Conservation (phyloP, 495 filamentous ascomycete species). For the Usnea hakonensis region DNA sequence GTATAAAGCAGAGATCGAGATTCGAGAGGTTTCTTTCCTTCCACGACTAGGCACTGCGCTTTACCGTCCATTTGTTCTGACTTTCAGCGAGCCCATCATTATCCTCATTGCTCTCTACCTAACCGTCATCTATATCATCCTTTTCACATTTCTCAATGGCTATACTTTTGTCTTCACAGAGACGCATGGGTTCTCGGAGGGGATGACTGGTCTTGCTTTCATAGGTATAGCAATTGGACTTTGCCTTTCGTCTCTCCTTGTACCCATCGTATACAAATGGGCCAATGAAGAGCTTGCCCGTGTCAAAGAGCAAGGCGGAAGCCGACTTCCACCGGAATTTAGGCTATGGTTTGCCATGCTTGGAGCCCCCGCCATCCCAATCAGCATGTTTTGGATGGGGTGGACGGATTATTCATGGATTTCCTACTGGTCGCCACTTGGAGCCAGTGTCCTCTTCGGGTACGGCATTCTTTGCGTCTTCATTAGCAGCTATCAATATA, state of each 20-base stretch:
- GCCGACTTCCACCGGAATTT: slow-evolving; percentile 45
- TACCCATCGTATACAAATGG: slow-evolving; percentile 48
- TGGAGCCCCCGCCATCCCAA: slow-evolving; percentile 47
- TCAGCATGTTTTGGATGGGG: slow-evolving; percentile 56
- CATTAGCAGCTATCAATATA: slow-evolving; percentile 47
- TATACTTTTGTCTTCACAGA: slow-evolving; percentile 58
- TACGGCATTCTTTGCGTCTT: slow-evolving; percentile 48
- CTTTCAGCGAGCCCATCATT: slow-evolving; percentile 42
- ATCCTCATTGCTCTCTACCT: slow-evolving; percentile 52
- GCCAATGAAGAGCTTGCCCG: slow-evolving; percentile 43
- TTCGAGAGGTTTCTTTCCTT: slow-evolving; percentile 31
- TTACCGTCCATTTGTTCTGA: slow-evolving; percentile 40
- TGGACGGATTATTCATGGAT: slow-evolving; percentile 46
- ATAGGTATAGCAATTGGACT: slow-evolving; percentile 51
- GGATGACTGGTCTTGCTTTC: slow-evolving; percentile 51
- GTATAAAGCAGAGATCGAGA: slow-evolving; percentile 40
- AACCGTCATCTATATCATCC: slow-evolving; percentile 55
- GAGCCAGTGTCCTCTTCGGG: slow-evolving; percentile 44
- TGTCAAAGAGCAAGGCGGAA: slow-evolving; percentile 29
- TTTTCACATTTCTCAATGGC: slow-evolving; percentile 60
- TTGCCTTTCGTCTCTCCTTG: slow-evolving; percentile 35
- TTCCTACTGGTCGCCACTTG: slow-evolving; percentile 47
- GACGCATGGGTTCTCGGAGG: slow-evolving; percentile 46
- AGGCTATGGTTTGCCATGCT: slow-evolving; percentile 53
- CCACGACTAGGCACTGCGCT: slow-evolving; percentile 32